Conservation (phyloP, 2,329 filamentous ascomycete genomes). For the Aureobasidium sp. region DNA sequence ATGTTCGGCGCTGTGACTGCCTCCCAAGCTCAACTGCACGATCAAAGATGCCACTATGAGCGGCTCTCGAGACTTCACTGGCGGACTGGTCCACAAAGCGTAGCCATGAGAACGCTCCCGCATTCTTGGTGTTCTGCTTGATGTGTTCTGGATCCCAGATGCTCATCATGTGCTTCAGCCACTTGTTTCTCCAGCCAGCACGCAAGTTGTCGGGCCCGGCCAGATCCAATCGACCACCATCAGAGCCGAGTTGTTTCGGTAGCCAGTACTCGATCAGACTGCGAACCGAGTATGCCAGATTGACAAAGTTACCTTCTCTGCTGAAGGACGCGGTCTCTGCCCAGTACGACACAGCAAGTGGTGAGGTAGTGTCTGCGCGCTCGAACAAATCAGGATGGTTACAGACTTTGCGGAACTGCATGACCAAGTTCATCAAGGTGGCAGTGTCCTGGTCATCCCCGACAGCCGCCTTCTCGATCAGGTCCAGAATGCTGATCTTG, state of each 20-base stretch:
- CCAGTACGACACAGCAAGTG: slow-evolving; percentile 74
- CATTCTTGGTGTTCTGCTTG: slow-evolving; percentile 49
- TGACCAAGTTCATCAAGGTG: slow-evolving; percentile 96
- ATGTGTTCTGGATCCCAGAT: slow-evolving; percentile 81
- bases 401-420: slow-evolving; percentile 99
- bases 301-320: slow-evolving; percentile 71
- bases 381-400: slow-evolving; percentile 98
- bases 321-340: slow-evolving; percentile 94
- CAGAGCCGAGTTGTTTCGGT: slow-evolving; percentile 73
- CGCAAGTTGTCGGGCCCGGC: slow-evolving; percentile 62
- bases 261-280: slow-evolving; percentile 78
- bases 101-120: slow-evolving; percentile 76
- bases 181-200: slow-evolving; percentile 73
- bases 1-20: slow-evolving; percentile 41
- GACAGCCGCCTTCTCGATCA: slow-evolving; percentile 92
- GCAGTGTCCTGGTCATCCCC: slow-evolving; percentile 92
- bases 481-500: slow-evolving; percentile 97
- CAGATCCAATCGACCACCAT: slow-evolving; percentile 66
- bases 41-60: slow-evolving; percentile 62
- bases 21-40: slow-evolving; percentile 55
- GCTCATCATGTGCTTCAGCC: slow-evolving; percentile 74
- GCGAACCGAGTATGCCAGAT: slow-evolving; percentile 78
- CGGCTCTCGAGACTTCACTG: slow-evolving; percentile 60
- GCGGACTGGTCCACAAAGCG: slow-evolving; percentile 73
- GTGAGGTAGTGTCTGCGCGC: slow-evolving; percentile 81